Base-by-base conservation (phyloP, 208 protist species). In the Leishmania arabica region DNA sequence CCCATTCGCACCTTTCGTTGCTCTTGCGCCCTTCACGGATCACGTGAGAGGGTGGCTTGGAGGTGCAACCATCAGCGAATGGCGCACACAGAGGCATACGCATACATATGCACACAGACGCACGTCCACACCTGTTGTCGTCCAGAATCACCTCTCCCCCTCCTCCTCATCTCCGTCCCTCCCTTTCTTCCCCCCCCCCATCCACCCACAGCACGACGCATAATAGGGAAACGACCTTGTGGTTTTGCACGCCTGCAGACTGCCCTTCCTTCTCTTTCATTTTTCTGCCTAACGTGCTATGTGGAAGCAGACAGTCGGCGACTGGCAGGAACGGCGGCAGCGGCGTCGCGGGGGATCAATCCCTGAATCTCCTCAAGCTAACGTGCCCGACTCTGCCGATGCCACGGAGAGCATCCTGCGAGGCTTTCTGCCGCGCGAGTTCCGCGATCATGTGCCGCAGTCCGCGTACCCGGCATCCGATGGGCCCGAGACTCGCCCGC, bases 321-420 rank as follows among this genome's bases (percentile, higher is more conserved):
- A 93, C 64, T 96, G 92, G 92, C 82, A 92, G 27, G 90, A 95
- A 56, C 86, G 92, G 45, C 91, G 88, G 42, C 86, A 86, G n/a
- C 86, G 64, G 40, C 76, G 86, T n/a, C 83, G 84, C 13, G 80
- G 77, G 27, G 72, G 54, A 4, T 72, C 72, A 8, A 40, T 70
- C 15, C 62, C 62, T 8, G 40, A 75, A 15, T 81, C 82, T 21
- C 71, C 82, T 49, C 82, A 85, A 21, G 37, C 65, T 1, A 49
- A 68, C 45, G 65, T 79, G 40, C 82, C 82, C 40, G 82, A 85
- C 51, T 79, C 77, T 1, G 24, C 78, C 15, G 65, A 42, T n/a
- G 45, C 60, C 19, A 75, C 66, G 11, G 82, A 85, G 77, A 74
- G 76, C 77, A 82, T 47, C 53, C 37, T 15, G 8, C 71, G 77